Conservation (phyloP, 805 yeast species). For the Maudiozyma turicensis region DNA sequence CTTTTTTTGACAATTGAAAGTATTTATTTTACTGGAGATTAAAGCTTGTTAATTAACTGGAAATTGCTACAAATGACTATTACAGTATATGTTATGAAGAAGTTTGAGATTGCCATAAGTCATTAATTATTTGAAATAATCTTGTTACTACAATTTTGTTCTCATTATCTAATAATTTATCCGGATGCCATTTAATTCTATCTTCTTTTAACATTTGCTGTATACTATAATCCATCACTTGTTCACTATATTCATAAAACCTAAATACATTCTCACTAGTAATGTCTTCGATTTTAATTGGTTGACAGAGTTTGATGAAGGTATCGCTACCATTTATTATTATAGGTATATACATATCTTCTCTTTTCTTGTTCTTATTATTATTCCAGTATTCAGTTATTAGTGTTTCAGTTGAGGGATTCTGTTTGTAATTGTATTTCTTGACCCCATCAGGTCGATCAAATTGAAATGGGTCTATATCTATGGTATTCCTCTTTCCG, state of each 20-base stretch:
- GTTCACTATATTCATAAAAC: constrained; percentile 10
- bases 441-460: background rate
- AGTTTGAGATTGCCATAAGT: constrained; percentile 25
- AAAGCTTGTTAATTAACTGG: no score
- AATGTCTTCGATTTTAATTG: background rate
- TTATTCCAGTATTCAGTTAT: no score
- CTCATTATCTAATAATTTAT: constrained; percentile 25
- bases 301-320: no score
- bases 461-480: constrained; percentile 2
- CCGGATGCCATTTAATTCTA: constrained; percentile 65
- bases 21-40: no score
- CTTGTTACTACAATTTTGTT: constrained; percentile 22
- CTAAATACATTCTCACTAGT: background rate
- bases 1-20: no score
- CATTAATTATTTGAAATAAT: constrained; percentile 37
- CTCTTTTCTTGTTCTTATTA: no score
- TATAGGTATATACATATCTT: no score
- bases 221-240: constrained; percentile 1
- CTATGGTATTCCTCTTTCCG: background rate
- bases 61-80: no score
- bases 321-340: no score
- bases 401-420: background rate
- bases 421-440: background rate
- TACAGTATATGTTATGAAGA: background rate
- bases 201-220: constrained; percentile 34